A percentile compares a stretch with the other conserved stretches of the same genome.
Evolutionary conservation across 1,284 basidiomycete genomes (phyloP).

Genomic region (Pterulicium gracile): DNA sequence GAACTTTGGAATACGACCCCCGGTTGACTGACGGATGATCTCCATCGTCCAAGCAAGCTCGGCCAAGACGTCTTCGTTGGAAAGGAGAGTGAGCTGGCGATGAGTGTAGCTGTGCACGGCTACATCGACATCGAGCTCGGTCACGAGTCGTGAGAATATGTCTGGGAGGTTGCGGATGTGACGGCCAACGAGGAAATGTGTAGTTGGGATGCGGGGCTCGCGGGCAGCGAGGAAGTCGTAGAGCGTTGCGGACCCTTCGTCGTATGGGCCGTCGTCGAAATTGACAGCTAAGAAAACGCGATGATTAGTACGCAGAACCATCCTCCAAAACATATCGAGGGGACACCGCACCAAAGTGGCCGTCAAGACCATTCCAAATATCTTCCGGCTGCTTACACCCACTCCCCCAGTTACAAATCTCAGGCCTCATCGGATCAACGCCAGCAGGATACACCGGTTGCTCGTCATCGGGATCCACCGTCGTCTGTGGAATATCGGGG

Average conservation of each 20-base stretch:
- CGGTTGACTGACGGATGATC: constrained; percentile 74
- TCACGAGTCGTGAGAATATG: constrained; percentile 42
- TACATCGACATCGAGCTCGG: constrained; percentile 44
- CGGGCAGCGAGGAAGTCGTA: constrained; percentile 37
- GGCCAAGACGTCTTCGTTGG: constrained; percentile 58
- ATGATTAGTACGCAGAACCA: too few species aligned
- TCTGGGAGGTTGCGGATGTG: constrained; percentile 53
- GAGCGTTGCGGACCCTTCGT: constrained; percentile 20
- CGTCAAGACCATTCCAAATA: constrained; percentile 62
- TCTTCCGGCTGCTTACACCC: constrained; percentile 51
- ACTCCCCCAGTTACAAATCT: constrained; percentile 58
- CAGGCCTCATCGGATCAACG: constrained; percentile 35
- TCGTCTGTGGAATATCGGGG: constrained; percentile 51
- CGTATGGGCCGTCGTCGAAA: constrained; percentile 2
- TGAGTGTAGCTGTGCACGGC: constrained; percentile 78
- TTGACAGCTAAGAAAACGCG: not conserved
- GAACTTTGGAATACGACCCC: constrained; percentile 31
- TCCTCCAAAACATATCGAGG: too few species aligned
- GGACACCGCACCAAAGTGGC: constrained; percentile 30
- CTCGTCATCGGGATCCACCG: constrained; percentile 17
- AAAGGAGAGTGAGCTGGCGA: constrained; percentile 70
- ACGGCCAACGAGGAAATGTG: constrained; percentile 77
- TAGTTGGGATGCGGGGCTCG: constrained; percentile 44
- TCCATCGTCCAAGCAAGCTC: constrained; percentile 81
- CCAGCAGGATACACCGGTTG: constrained; percentile 48